Evolutionary conservation across 2,329 filamentous ascomycete species (phyloP).

Genomic region (Venturiaceae sp.): DNA sequence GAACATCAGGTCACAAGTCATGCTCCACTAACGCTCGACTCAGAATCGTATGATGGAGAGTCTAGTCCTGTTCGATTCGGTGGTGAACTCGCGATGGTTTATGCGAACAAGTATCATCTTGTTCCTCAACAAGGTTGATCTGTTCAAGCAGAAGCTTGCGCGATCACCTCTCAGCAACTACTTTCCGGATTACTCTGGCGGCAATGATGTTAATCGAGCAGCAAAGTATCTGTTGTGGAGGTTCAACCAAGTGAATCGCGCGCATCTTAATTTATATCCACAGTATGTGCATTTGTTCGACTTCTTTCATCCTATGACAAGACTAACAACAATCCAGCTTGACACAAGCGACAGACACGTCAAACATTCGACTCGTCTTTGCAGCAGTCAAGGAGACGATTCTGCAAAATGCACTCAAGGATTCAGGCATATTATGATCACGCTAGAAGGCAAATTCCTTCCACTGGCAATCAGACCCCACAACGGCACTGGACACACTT

Average conservation of each 20-base stretch:
- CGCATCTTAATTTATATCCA: conserved; percentile 91
- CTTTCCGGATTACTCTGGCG: conserved; percentile 95
- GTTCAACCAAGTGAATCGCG: conserved; percentile 96
- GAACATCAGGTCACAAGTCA: background rate
- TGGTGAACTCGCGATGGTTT: conserved; percentile 98
- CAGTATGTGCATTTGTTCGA: too few species aligned
- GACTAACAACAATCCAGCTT: conserved; percentile 48
- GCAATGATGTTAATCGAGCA: conserved; percentile 94
- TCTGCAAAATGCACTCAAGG: conserved; percentile 93
- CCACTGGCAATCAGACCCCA: background rate
- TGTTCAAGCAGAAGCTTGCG: conserved; percentile 90
- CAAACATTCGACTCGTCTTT: conserved; percentile 95
- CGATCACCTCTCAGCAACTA: conserved; percentile 88
- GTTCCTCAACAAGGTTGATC: conserved; percentile 97
- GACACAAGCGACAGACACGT: conserved; percentile 97
- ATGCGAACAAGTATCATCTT: conserved; percentile 98
- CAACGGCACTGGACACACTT: background rate
- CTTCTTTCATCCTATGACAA: conserved; percentile 80
- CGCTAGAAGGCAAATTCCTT: background rate
- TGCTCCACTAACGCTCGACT: conserved; percentile 13
- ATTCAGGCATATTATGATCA: conserved; percentile 75
- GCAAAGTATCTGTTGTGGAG: conserved; percentile 97
- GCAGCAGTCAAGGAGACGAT: conserved; percentile 98
- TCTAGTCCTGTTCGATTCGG: conserved; percentile 89
- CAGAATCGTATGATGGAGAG: conserved; percentile 99